These are phyloP conservation scores for Cytospora schulzeri DNA, from an alignment of 2,329 filamentous ascomycete species.

Conservation along the genomic window DNA sequence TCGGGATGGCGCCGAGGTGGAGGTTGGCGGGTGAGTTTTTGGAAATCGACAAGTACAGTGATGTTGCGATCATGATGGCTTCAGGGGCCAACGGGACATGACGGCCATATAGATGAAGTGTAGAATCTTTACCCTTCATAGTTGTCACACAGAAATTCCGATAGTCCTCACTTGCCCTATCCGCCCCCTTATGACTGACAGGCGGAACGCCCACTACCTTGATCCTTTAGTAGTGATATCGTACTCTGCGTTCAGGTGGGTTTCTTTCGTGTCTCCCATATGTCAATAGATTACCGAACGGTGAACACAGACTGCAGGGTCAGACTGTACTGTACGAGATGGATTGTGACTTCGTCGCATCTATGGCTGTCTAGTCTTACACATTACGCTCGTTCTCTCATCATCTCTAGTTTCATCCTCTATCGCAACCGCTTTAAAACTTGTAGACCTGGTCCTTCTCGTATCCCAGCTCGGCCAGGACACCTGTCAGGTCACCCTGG, in stretches of 20 bases:
- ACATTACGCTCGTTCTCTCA: not conserved
- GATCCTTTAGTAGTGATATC: no score
- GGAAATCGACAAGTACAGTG: conserved; percentile 40
- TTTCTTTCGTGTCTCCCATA: no score
- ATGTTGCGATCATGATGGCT: conserved; percentile 34
- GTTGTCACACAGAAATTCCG: not conserved
- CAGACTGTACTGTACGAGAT: not conserved
- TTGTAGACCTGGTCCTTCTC: conserved; percentile 91
- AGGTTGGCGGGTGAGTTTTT: conserved; percentile 41
- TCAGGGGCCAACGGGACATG: conserved; percentile 12
- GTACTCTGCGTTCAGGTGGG: no score
- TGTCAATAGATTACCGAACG: not conserved
- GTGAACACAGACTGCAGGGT: not conserved
- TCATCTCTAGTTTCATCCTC: not conserved
- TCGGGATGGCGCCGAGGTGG: conserved; percentile 38
- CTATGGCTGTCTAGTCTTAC: conserved; percentile 5
- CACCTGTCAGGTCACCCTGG: conserved; percentile 85
- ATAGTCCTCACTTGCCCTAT: not conserved
- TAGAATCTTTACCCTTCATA: not conserved
- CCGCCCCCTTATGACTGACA: not conserved
- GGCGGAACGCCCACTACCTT: no score
- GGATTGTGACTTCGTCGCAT: not conserved
- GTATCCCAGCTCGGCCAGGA: conserved; percentile 76
- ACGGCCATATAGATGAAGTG: not conserved
- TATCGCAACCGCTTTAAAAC: conserved; percentile 58